A percentile compares a stretch with the other conserved stretches of the same genome.
These are phyloP conservation scores for Ceratobasidium sp. DNA, from an alignment of 1,284 basidiomycete species.

Conservation along the genomic window DNA sequence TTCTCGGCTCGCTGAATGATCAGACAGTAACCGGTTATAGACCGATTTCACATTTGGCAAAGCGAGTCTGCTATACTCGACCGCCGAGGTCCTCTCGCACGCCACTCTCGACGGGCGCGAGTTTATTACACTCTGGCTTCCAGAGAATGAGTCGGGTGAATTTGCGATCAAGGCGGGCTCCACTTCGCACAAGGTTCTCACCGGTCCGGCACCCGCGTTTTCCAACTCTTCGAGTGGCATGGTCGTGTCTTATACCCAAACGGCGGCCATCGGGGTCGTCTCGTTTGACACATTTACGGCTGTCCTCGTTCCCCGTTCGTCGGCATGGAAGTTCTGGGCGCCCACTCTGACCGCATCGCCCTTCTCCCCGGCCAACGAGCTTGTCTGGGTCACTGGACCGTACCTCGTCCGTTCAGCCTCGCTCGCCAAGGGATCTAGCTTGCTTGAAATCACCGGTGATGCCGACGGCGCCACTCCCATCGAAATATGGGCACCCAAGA, in stretches of 20 bases:
- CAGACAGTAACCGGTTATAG: background rate
- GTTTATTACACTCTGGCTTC: constrained; percentile 31
- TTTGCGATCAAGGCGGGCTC: constrained; percentile 36
- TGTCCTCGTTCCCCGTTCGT: constrained; percentile 35
- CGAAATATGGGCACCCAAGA: constrained; percentile 38
- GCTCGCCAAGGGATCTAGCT: constrained; percentile 41
- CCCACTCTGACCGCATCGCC: constrained; percentile 32
- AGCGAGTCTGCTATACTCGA: constrained; percentile 34
- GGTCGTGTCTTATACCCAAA: constrained; percentile 23
- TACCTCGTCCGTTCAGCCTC: constrained; percentile 40
- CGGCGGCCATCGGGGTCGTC: constrained; percentile 1
- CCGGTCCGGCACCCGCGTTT: constrained; percentile 6
- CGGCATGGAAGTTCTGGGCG: constrained; percentile 35
- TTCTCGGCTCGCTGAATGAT: background rate
- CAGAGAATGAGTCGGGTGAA: constrained; percentile 22
- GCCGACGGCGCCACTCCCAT: constrained; percentile 34
- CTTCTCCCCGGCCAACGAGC: constrained; percentile 34
- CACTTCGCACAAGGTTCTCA: constrained; percentile 1
- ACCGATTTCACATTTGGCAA: constrained; percentile 28
- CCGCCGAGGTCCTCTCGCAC: constrained; percentile 35
- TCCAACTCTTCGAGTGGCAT: constrained; percentile 13
- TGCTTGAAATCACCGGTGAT: constrained; percentile 38
- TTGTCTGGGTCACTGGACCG: constrained; percentile 39
- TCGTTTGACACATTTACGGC: constrained; percentile 22
- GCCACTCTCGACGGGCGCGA: constrained; percentile 27